Evolutionary conservation across 1,284 basidiomycete genomes (phyloP), one percentile per base, ranked within the genome.

Genomic region (Ustilago trichophora): DNA sequence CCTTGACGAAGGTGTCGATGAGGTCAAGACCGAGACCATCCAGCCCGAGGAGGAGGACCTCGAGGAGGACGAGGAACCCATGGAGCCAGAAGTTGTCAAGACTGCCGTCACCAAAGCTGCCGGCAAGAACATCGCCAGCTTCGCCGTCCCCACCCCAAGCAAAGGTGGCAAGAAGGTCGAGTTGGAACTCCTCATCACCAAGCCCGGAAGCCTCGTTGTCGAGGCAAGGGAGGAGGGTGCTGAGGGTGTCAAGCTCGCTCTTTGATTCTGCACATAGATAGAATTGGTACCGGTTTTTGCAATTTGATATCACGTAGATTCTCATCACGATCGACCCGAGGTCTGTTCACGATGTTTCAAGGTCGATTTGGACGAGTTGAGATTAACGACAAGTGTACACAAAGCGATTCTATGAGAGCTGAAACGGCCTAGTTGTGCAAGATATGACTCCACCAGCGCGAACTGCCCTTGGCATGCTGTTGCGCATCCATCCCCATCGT

Each of bases 1-100:
- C 82, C 83, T 98, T 35, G 93, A 91, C 88, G 91, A 98, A 82
- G 91, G 90, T 38, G 87, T 88, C 66, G 89, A 92, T 74, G 87
- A 87, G 12, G 86, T 97, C 76, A 88, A 90, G 75, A 84, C 91
- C 18, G 90, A 92, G 41, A 71, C 53, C 25, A 49, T 80, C 42
- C 63, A 59, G 22, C 64, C 67, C 3, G 60, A 66, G n/a, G 58
- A 52, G 22, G 73, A 67, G 25, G 71, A 77, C 12, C 73, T 84
- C 87, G 78, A 80, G n/a, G 85, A 85, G 50, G 78, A 83, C 32
- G 82, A 84, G 29, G 76, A 78, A 48, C 72, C 72, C 24, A 29
- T 69, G 19, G 78, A 78, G 54, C 74, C 75, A 11, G 72, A 77
- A 45, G 50, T 72, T 64, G 50, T 76, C 43, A 62, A 62, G 56